phyloP scores from a whole-genome alignment of 1,284 basidiomycete genomes.

The Lignosus rhinocerotis region DNA sequence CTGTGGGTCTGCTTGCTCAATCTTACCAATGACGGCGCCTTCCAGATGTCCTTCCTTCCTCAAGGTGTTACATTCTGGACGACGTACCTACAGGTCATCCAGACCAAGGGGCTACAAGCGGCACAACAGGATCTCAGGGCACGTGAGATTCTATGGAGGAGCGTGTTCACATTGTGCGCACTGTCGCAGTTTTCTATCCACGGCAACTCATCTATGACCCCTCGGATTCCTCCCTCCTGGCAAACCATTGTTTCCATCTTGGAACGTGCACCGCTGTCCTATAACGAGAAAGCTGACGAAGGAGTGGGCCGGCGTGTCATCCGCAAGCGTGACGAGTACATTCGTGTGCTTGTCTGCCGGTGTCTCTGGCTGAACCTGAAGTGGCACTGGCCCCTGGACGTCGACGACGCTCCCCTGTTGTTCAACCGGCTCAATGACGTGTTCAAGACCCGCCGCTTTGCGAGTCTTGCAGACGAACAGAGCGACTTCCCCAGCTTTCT shows the following conservation, averaged over 20 bases:
- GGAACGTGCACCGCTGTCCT: conserved; percentile 57
- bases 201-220: conserved; percentile 54
- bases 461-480: conserved; percentile 74
- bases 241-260: conserved; percentile 59
- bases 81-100: conserved; percentile 40
- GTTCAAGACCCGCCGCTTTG: conserved; percentile 80
- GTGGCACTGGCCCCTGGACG: conserved; percentile 69
- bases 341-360: conserved; percentile 71
- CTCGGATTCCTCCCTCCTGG: conserved; percentile 69
- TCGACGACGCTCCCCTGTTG: conserved; percentile 60
- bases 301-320: conserved; percentile 42
- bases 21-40: conserved; percentile 14
- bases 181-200: conserved; percentile 79
- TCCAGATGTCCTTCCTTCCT: conserved; percentile 11
- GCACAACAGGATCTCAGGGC: conserved; percentile 41
- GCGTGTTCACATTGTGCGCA: conserved; percentile 69
- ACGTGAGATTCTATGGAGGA: conserved; percentile 76
- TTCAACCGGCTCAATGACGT: conserved; percentile 73
- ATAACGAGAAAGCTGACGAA: conserved; percentile 52
- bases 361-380: conserved; percentile 70
- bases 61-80: conserved; percentile 42
- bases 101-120: conserved; percentile 32
- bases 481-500: conserved; percentile 83
- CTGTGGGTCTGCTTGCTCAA: conserved; percentile 81
- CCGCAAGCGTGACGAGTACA: conserved; percentile 72